phyloP scores from a whole-genome alignment of 2,329 filamentous ascomycete species.

The Trichophyton mentagrophytes region DNA sequence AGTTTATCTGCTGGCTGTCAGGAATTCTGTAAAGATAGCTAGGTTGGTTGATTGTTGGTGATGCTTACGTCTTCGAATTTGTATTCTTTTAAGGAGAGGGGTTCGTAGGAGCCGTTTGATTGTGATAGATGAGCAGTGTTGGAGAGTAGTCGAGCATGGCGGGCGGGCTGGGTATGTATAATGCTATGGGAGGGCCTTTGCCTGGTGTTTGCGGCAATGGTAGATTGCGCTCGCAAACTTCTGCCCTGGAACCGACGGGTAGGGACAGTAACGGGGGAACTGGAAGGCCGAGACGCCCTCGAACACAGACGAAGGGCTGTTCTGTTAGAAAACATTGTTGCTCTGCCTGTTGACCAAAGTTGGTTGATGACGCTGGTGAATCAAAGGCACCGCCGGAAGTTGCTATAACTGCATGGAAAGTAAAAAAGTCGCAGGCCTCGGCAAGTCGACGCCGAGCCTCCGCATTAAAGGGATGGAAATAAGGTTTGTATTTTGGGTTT shows the following conservation, averaged over 20 bases:
- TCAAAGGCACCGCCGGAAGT: too few relatives aligned
- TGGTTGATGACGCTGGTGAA: too few relatives aligned
- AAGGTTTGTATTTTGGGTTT: not conserved
- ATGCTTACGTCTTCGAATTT: conserved; percentile 12
- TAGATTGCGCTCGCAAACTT: not conserved
- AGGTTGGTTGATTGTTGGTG: not conserved
- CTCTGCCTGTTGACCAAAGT: too few relatives aligned
- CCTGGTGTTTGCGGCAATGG: not conserved
- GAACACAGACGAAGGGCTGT: not conserved
- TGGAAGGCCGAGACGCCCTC: not conserved
- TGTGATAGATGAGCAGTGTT: not conserved
- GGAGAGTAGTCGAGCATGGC: conserved; percentile 2
- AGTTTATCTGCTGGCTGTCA: conserved; percentile 23
- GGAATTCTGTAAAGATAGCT: not conserved
- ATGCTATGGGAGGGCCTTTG: not conserved
- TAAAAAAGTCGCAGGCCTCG: not conserved
- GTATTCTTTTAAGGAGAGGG: conserved; percentile 11
- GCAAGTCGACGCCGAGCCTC: not conserved
- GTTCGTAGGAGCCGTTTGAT: not conserved
- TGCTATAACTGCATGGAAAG: too few relatives aligned
- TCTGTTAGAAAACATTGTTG: not conserved
- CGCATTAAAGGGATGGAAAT: not conserved
- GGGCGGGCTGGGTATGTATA: not conserved
- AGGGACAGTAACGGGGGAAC: not conserved
- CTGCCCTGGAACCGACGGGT: not conserved